A percentile compares a stretch with the other conserved stretches of the same genome.
Evolutionary conservation across 257 asterid species (phyloP).

Genomic region (Solanum pinnatisectum): DNA sequence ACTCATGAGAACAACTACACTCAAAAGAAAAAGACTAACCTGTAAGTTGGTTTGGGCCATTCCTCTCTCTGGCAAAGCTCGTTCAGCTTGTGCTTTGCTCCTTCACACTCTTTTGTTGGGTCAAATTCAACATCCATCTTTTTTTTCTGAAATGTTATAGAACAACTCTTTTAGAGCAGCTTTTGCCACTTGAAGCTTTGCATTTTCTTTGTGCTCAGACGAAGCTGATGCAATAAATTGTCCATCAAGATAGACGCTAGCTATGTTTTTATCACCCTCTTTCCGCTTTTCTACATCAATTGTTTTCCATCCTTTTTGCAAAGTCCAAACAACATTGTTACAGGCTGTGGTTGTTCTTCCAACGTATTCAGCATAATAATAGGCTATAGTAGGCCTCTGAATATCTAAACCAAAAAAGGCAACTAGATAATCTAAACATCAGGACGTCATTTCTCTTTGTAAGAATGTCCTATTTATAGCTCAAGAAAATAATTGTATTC

Average conservation of each 20-base stretch:
- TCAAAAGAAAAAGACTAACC: conserved; percentile 24
- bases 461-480: neutral
- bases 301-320: conserved; percentile 66
- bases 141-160: neutral
- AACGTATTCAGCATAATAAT: conserved; percentile 41
- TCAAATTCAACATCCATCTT: conserved; percentile 14
- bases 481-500: neutral
- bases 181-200: conserved; percentile 73
- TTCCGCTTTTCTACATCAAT: conserved; percentile 30
- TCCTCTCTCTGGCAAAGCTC: conserved; percentile 60
- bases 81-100: conserved; percentile 59
- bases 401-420: conserved; percentile 27
- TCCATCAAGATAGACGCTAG: conserved; percentile 61
- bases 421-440: neutral
- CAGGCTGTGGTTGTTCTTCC: conserved; percentile 70
- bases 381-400: conserved; percentile 55
- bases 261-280: conserved; percentile 32
- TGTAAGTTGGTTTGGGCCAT: conserved; percentile 68
- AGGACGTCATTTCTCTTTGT: neutral
- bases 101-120: conserved; percentile 31
- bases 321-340: conserved; percentile 48
- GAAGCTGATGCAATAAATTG: conserved; percentile 42
- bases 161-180: conserved; percentile 42
- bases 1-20: neutral
- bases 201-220: conserved; percentile 60